A percentile compares a stretch with the other conserved stretches of the same genome.
phyloP scores from a whole-genome alignment of 495 filamentous ascomycete species.

The Aspergillus ellipticus region DNA sequence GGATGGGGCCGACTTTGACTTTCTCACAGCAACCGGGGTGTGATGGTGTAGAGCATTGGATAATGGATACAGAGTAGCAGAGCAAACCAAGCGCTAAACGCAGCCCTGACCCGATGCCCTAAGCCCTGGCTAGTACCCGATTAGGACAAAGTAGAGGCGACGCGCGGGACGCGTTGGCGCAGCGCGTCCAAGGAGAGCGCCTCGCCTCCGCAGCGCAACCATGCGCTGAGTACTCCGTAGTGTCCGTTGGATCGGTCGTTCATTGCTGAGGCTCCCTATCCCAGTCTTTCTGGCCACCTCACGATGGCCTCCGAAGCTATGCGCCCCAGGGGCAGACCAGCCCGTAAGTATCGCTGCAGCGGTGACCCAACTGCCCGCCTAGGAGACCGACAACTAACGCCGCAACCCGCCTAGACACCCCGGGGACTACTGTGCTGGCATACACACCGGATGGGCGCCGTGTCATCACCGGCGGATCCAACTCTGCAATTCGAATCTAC shows the following conservation, averaged over 20 bases:
- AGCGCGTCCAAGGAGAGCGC: neutral
- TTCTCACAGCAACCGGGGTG: conserved; percentile 48
- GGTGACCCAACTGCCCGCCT: neutral
- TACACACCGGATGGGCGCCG: conserved; percentile 68
- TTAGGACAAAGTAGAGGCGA: conserved; percentile 24
- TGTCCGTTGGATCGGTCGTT: neutral
- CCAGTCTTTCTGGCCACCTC: neutral
- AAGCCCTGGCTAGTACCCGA: conserved; percentile 32
- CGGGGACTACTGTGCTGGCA: conserved; percentile 59
- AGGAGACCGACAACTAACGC: conserved; percentile 12
- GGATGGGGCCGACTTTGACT: conserved; percentile 62
- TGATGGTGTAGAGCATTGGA: neutral
- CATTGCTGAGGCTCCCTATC: neutral
- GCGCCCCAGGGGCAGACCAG: conserved; percentile 44
- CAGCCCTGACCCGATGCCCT: conserved; percentile 34
- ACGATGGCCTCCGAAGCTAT: conserved; percentile 38
- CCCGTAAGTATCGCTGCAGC: conserved; percentile 31
- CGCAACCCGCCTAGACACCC: conserved; percentile 50
- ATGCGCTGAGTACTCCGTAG: neutral
- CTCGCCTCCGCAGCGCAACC: neutral
- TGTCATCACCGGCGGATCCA: conserved; percentile 81
- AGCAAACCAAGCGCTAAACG: neutral
- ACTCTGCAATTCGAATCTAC: conserved; percentile 87
- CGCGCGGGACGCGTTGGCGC: conserved; percentile 3
- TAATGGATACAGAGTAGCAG: neutral